Evolutionary conservation across 176 grass and related monocot species (phyloP), one percentile per base, ranked within the genome.

Genomic region (Typha latifolia): DNA sequence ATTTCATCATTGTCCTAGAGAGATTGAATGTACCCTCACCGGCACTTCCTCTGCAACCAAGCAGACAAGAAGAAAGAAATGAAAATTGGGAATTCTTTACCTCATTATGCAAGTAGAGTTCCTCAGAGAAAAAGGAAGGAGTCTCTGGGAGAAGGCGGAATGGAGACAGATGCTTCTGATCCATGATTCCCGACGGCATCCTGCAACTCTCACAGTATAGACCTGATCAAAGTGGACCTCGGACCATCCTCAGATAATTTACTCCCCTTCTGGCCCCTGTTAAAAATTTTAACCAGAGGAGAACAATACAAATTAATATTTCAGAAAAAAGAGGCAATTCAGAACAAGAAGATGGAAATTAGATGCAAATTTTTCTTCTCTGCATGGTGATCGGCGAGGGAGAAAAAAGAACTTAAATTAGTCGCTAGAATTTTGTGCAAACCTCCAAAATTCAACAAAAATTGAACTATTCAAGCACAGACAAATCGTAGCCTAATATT

Each of bases 111-210:
- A 72, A 47, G 49, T 64, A 48, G 14, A 83, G 77, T 21, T 86
- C 80, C 80, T 86, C 77, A 9, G 79, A 85, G 73, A 85, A 77
- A 73, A 73, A 82, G 1, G 80, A 81, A 49, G 86, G 82, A 4
- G 82, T 57, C 63, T 90, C 79, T 16, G 79, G 66, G 10, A 63
- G 53, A 14, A 80, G 5, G 49, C 16, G 48, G 14, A 80, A 82
- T 6, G 75, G 67, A 14, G 75, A 48, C 21, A 78, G 47, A 71
- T 73, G 81, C 77, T 66, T 50, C 69, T 72, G 73, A 69, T 86
- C 83, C 48, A 90, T 71, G 56, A 65, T 64, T 43, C 62, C 57
- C 1, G 80, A 81, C 15, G 83, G 49, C 72, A 90, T 83, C 78
- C 37, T 43, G 37, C 37, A 43, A 82, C 82, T 59, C 20, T 21